Evolutionary conservation across 768 basidiomycete genomes (phyloP).

Genomic region (Trametes meyenii): DNA sequence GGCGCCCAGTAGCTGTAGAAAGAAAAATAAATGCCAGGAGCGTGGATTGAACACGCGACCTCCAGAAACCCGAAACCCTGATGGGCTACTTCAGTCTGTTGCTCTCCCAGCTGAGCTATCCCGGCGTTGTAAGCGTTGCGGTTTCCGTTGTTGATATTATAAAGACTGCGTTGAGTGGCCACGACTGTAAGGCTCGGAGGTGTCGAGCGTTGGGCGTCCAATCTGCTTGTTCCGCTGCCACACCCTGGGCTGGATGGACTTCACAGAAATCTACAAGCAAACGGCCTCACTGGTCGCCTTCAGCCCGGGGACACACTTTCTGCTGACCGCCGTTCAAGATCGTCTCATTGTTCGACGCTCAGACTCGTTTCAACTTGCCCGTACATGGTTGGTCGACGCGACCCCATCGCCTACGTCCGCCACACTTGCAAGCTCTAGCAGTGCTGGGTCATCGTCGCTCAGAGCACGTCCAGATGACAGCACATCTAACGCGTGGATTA

Average conservation of each 20-base stretch:
- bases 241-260: constrained; percentile 59
- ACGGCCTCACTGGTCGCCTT: constrained; percentile 69
- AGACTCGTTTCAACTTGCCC: constrained; percentile 79
- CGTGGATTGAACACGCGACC: too few relatives aligned
- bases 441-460: not conserved
- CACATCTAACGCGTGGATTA: constrained; percentile 51
- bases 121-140: constrained; percentile 27
- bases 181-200: too few relatives aligned
- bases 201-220: too few relatives aligned
- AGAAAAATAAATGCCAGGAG: too few relatives aligned
- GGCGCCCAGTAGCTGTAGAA: too few relatives aligned
- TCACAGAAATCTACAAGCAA: constrained; percentile 84
- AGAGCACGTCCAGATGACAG: constrained; percentile 3
- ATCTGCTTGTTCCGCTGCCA: too few relatives aligned
- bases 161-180: too few relatives aligned
- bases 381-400: constrained; percentile 73
- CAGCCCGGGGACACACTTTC: constrained; percentile 86
- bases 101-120: constrained; percentile 42
- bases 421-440: constrained; percentile 33
- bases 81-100: constrained; percentile 37
- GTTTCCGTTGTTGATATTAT: too few relatives aligned
- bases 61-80: too few relatives aligned
- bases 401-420: constrained; percentile 54
- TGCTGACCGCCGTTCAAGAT: constrained; percentile 79
- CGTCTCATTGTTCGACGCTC: constrained; percentile 83